A percentile compares a stretch with the other conserved stretches of the same genome.
phyloP scores from a whole-genome alignment of 768 basidiomycete genomes.

The Leucocoprinus sp. region DNA sequence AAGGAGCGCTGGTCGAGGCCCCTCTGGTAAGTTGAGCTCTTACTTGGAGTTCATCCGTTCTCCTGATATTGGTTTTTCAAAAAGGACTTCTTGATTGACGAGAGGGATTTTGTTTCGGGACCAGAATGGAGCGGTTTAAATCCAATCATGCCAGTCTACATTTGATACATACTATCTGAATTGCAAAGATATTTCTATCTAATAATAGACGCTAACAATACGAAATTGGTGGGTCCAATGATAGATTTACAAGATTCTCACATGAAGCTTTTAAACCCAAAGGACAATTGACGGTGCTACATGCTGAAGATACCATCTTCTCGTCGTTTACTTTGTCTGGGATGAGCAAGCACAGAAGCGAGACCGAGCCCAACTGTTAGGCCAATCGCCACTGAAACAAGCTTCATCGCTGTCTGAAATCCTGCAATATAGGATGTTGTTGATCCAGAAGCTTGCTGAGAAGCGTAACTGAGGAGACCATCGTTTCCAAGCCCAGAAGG shows the following conservation, averaged over 20 bases:
- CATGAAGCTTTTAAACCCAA: neutral
- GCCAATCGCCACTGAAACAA: conserved; percentile 71
- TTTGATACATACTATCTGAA: too few species aligned
- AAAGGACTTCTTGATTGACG: conserved; percentile 81
- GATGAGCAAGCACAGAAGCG: conserved; percentile 58
- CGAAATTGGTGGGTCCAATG: neutral
- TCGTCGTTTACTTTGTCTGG: conserved; percentile 47
- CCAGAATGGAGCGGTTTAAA: conserved; percentile 69
- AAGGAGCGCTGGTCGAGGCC: conserved; percentile 67
- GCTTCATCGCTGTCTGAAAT: conserved; percentile 67
- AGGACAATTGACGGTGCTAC: conserved; percentile 17
- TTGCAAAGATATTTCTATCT: too few species aligned
- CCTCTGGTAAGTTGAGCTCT: conserved; percentile 42
- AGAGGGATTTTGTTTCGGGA: conserved; percentile 61
- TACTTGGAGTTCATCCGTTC: conserved; percentile 4
- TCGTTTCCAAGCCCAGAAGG: conserved; percentile 77
- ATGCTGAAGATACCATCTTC: conserved; percentile 59
- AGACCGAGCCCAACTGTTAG: conserved; percentile 76
- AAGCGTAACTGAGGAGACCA: conserved; percentile 67
- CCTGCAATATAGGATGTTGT: conserved; percentile 54
- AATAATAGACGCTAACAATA: neutral
- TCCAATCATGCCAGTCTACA: conserved; percentile 74
- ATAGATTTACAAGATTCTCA: neutral
- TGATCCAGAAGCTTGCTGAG: conserved; percentile 43
- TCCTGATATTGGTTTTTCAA: conserved; percentile 1